Conservation (phyloP, 176 grass and related monocot species). For the Rhynchospora breviuscula region DNA sequence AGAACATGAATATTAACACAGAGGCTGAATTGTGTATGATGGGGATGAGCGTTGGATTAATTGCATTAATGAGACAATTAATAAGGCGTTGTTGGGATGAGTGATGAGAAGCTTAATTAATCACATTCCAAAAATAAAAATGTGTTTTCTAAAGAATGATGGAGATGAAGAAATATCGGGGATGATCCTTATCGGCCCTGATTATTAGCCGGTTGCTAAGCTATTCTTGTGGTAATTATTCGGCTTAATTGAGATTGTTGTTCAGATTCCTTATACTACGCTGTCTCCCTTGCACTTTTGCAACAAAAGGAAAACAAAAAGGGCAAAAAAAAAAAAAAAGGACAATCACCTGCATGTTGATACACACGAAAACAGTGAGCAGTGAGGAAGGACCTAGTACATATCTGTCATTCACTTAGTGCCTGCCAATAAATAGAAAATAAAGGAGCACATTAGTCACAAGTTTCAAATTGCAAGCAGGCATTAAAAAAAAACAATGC, state of each 20-base stretch:
- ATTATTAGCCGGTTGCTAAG: not conserved
- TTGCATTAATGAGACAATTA: no score
- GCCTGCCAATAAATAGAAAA: not conserved
- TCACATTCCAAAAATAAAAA: no score
- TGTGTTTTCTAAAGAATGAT: no score
- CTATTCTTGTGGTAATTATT: not conserved
- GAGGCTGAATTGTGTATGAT: no score
- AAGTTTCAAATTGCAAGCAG: not conserved
- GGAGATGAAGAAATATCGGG: no score
- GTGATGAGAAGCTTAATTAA: no score
- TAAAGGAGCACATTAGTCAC: not conserved
- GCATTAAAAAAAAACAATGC: no score
- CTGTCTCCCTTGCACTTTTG: not conserved
- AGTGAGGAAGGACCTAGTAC: not conserved
- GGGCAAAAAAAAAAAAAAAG: not conserved
- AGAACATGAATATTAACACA: no score
- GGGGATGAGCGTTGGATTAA: no score
- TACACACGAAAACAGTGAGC: conserved; percentile 9
- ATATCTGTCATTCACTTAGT: not conserved
- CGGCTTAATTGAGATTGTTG: not conserved
- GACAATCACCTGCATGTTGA: not conserved
- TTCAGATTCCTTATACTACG: not conserved
- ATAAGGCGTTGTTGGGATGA: no score
- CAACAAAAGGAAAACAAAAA: not conserved
- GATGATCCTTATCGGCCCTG: no score